phyloP scores from a whole-genome alignment of 169 alveolate genomes.

The Babesia caballi region DNA sequence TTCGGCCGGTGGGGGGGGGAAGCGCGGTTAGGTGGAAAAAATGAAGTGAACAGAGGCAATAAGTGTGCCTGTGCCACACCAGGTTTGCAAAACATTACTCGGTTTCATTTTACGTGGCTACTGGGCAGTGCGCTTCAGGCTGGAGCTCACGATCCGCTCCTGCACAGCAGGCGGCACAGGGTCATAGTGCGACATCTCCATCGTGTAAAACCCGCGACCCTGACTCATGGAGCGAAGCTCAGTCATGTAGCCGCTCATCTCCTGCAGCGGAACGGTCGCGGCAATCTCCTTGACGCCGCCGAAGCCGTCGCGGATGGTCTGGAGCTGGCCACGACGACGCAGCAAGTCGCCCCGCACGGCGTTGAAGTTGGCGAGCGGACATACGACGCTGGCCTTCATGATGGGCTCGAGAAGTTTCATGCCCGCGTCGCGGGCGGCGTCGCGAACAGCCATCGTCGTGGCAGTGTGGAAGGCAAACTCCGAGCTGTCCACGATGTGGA shows the following conservation, averaged over 20 bases:
- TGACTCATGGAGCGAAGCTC: slow-evolving; percentile 80
- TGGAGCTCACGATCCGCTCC: slow-evolving; percentile 41
- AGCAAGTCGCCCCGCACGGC: slow-evolving; percentile 76
- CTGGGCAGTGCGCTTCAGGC: not conserved
- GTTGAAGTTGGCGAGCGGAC: slow-evolving; percentile 80
- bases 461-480: slow-evolving; percentile 87
- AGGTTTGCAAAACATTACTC: no score
- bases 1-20: no score
- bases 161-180: slow-evolving; percentile 64
- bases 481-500: slow-evolving; percentile 84
- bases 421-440: slow-evolving; percentile 77
- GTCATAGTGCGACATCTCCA: slow-evolving; percentile 81
- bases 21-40: no score
- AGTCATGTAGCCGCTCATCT: slow-evolving; percentile 82
- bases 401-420: slow-evolving; percentile 86
- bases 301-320: slow-evolving; percentile 60
- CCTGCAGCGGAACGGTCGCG: slow-evolving; percentile 78
- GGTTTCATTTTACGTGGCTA: not conserved
- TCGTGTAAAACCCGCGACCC: slow-evolving; percentile 82
- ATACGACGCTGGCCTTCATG: slow-evolving; percentile 80
- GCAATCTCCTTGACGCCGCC: slow-evolving; percentile 55
- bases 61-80: no score
- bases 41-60: no score
- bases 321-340: slow-evolving; percentile 65
- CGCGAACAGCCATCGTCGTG: slow-evolving; percentile 79